Evolutionary conservation across 768 basidiomycete genomes (phyloP), one percentile per base, ranked within the genome.

Genomic region (Leucosporidium yakuticum): DNA sequence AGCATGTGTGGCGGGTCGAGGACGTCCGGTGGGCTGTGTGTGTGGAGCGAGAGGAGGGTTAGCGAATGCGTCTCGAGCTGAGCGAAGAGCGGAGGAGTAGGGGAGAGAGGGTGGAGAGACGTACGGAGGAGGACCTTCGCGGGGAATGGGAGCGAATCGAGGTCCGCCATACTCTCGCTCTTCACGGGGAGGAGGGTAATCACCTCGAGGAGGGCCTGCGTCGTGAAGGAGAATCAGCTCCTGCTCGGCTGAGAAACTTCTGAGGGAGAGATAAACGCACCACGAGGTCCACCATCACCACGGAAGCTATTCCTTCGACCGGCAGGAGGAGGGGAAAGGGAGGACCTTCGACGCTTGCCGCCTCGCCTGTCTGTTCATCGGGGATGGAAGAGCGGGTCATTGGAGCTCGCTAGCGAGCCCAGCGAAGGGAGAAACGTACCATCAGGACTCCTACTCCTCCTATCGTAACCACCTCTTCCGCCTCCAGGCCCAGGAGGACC

Each of bases 1-100:
- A 74, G 62, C 11, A 62, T 50, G 27, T 69, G 31, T 0, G 75
- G 75, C 17, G 69, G 62, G 57, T 70, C 63, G n/a, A 67, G 29
- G 4, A 14, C 15, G 25, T 48, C 47, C 8, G 21, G n/a, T 7
- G 44, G 39, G n/a, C 20, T 12, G 23, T 47, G 6, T 36, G 5
- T 5, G n/a, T n/a, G n/a, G 58, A 15, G 21, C 23, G 23, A 15
- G 58, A 23, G 21, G 39, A 32, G 56, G n/a, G 32, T 44, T 15
- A 44, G 39, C 39, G 39, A 15, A 15, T 44, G 39, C 39, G 39
- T 44, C 39, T 44, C 27, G 31, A 32, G 23, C 32, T 15, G 20
- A 23, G 29, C 55, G 31, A 56, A 11, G 32, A 34, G 55, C 11
- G 27, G 25, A n/a, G 34, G 29, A 29, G 56, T 31, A 34, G 20